Conservation (phyloP, 108 stramenopile species). For the Nannochloropsis granulata region DNA sequence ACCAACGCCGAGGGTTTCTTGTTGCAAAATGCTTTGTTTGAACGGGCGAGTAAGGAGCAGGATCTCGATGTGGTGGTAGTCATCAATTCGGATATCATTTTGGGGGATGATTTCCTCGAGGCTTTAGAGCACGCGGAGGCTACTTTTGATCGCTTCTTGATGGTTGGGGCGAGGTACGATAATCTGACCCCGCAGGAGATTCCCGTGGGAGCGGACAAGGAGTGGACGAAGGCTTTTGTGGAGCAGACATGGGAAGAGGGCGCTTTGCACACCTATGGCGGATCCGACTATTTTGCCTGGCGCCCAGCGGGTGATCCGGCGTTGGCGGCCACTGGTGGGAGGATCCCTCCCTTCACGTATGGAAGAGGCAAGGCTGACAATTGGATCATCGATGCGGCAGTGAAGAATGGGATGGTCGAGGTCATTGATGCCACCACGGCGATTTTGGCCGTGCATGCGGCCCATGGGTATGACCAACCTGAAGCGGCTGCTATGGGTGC, state of each 20-base stretch:
- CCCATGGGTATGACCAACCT: neutral
- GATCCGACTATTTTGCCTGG: neutral
- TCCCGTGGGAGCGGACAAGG: neutral
- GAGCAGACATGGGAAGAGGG: neutral
- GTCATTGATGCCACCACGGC: neutral
- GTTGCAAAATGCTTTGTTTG: neutral
- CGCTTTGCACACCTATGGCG: neutral
- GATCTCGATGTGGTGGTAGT: neutral
- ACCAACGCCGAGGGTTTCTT: neutral
- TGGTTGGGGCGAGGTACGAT: neutral
- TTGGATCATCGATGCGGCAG: neutral
- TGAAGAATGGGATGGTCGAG: neutral
- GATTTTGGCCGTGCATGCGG: neutral
- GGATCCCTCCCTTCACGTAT: neutral
- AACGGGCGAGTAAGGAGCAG: neutral
- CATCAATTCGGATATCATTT: neutral
- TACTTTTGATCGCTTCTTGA: neutral
- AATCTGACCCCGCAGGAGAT: neutral
- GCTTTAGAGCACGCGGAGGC: neutral
- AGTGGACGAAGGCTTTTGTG: neutral
- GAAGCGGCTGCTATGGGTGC: neutral
- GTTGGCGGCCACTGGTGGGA: neutral
- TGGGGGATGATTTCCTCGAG: neutral
- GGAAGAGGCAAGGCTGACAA: neutral
- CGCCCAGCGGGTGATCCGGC: neutral